Evolutionary conservation across 805 yeast genomes (phyloP).

Genomic region (Sungouiella blattae): DNA sequence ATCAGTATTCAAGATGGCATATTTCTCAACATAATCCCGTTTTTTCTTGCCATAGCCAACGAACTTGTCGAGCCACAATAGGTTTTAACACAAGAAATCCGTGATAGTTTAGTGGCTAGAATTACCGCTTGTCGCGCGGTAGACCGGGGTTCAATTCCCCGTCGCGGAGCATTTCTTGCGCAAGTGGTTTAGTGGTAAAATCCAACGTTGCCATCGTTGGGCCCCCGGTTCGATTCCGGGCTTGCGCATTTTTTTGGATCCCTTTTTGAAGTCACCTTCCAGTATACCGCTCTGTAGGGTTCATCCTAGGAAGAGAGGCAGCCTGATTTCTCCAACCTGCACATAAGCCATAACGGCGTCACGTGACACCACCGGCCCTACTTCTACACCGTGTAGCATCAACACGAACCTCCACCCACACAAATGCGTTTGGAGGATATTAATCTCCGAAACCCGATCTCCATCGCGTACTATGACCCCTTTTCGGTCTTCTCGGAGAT

Average conservation of each 20-base stretch:
- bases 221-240: slow-evolving; percentile 10
- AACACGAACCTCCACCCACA: too few relatives aligned
- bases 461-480: slow-evolving; percentile 72
- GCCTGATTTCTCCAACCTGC: too few relatives aligned
- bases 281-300: background rate
- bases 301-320: too few relatives aligned
- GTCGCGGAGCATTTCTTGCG: slow-evolving; percentile 16
- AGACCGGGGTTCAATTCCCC: slow-evolving; percentile 23
- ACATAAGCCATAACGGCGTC: too few relatives aligned
- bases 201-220: slow-evolving; percentile 11
- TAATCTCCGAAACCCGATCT: slow-evolving; percentile 15
- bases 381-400: too few relatives aligned
- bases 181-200: slow-evolving; percentile 11
- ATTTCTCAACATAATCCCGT: too few relatives aligned
- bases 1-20: too few relatives aligned
- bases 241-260: slow-evolving; percentile 7
- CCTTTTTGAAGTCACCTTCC: background rate
- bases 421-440: slow-evolving; percentile 12
- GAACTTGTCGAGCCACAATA: too few relatives aligned
- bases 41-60: too few relatives aligned
- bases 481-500: slow-evolving; percentile 53
- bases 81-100: slow-evolving; percentile 12
- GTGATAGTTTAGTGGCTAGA: slow-evolving; percentile 22
- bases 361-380: too few relatives aligned
- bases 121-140: slow-evolving; percentile 22